Percentiles rank a stretch among this genome's conserved stretches.
phyloP scores from a whole-genome alignment of 257 asterid genomes.

The Leptodermis oblonga region DNA sequence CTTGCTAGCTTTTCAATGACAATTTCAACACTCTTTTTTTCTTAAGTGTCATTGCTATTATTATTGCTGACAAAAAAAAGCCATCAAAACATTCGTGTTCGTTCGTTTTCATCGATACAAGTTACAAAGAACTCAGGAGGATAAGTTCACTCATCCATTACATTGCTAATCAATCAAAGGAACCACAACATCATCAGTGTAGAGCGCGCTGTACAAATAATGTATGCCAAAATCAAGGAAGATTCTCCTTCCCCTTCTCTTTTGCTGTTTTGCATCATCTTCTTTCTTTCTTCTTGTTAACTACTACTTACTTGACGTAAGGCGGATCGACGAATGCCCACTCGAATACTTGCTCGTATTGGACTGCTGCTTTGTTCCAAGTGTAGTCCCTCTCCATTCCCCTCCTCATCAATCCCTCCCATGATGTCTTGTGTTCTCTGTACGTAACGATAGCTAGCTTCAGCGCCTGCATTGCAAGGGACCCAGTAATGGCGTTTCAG shows the following conservation, averaged over 20 bases:
- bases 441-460: conserved; percentile 55
- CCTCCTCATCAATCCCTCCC: conserved; percentile 83
- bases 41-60: too few species aligned
- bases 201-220: neutral
- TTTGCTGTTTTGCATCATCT: neutral
- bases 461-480: conserved; percentile 43
- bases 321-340: conserved; percentile 90
- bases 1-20: too few species aligned
- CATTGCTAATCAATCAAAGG: neutral
- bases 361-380: conserved; percentile 86
- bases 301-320: conserved; percentile 55
- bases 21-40: neutral
- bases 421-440: conserved; percentile 63
- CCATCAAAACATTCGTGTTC: too few species aligned
- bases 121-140: neutral
- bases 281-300: conserved; percentile 7
- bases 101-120: neutral
- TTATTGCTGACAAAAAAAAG: too few species aligned
- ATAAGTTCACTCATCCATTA: neutral
- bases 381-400: conserved; percentile 82
- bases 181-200: neutral
- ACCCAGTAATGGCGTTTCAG: neutral
- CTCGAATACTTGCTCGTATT: conserved; percentile 72
- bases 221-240: neutral
- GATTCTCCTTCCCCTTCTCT: neutral